Base-by-base conservation (phyloP, 2,329 filamentous ascomycete species). In the Nakataea oryzae region DNA sequence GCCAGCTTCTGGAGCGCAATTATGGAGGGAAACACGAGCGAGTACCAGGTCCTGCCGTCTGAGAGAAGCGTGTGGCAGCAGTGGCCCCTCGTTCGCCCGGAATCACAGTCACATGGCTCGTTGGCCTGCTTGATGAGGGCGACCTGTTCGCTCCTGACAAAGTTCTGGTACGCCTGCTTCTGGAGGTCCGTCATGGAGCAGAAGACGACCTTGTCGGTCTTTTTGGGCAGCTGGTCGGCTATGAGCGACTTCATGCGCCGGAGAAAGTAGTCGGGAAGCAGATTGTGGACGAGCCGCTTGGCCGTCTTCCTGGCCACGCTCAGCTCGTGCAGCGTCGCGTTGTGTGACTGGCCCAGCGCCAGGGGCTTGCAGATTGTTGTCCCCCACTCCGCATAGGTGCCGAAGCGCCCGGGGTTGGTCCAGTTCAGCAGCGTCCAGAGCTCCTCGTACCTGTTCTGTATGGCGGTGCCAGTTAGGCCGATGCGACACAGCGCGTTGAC, bases 361-460 rank as follows among this genome's bases (percentile, higher is more conserved):
- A 99, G 78, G 0, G 93, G 95, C 27, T 87, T 83, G 61, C 87
- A 87, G 63, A 99, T 91, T 50, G 83, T 86, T 26, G 82, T 79
- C 69, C 86, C 88, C 95, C 95, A 99, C 55, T 90, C 89, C 6
- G 82, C 77, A 12, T 89, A 69, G 0, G 79, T 79, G 21, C 83
- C 84, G 62, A 87, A 83, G 58, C 81, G 75, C 0, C 92, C 93
- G 0, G 95, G 95, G 67, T 96, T 95, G 0, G 92, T 93, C 95
- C 95, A 99, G 71, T 99, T 96, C 3, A 99, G 79, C 0, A 99
- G 79, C 0, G 92, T 96, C 93, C 93, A 99, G 0, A 99, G 81
- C 73, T 99, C 95, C 71, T 97, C 91, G 72, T 99, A 99, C 67
- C 91, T 95, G 74, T 99, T 99, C 71, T 99, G 95, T 57, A 99